Evolutionary conservation across 106 monocot genomes (phyloP), one percentile per base, ranked within the genome.

Genomic region (Allium fistulosum): DNA sequence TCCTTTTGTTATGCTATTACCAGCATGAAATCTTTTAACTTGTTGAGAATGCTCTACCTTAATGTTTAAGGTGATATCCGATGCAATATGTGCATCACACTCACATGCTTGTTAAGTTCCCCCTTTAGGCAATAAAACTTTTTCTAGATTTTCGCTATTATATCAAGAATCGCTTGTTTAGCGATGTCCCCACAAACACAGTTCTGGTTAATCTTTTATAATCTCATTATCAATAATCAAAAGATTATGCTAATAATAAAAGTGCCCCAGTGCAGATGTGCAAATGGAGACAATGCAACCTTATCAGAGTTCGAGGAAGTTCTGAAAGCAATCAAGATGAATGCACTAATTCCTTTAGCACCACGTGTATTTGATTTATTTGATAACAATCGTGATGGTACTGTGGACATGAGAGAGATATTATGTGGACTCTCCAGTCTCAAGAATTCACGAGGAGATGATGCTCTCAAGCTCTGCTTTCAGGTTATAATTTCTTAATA

Each of bases 351-450:
- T 63, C 87, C 80, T 76, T 64, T 88, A 2, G 87, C 83, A 49
- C 65, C 83, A 10, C 83, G 83, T 50, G 83, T 88, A 13, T 88
- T 88, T 71, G 87, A 88, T 69, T 17, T 88, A 53, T 88, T 88
- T 28, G 87, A 88, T 64, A 88, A 88, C 71, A 84, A 88, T 60
- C 87, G 83, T 55, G 87, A 88, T 74, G 83, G 87, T 66, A 88
- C 83, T 10, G 81, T 88, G 17, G 87, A 88, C 76, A 88, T 88
- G 87, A 81, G 87, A 68, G 83, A 88, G 67, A 69, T 88, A 61
- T 76, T 88, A 4, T 88, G 87, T 68, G 87, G 83, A 51, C 51
- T 88, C 18, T 83, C 87, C 26, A 88, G 78, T 56, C 78, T 88
- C 49, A 76, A 63, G 58, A 88, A 84, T 61, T 88, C 87, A 26